A percentile compares a stretch with the other conserved stretches of the same genome.
Evolutionary conservation across 2,329 filamentous ascomycete species (phyloP).

Genomic region (Trichoderma atroviride): DNA sequence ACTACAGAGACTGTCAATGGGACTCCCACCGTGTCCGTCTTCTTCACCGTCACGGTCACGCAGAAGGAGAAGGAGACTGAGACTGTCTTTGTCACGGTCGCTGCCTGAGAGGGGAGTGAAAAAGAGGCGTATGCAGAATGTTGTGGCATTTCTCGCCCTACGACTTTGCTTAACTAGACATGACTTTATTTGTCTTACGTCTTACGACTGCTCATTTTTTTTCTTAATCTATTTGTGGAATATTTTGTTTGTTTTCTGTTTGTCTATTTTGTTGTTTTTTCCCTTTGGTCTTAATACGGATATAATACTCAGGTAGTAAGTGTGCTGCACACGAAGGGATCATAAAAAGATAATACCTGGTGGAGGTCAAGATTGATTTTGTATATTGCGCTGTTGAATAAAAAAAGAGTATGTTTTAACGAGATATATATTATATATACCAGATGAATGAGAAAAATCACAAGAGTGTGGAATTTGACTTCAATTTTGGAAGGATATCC

Average conservation of each 20-base stretch:
- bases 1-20: conserved; percentile 36
- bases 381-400: background rate
- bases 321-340: background rate
- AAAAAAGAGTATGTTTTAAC: background rate
- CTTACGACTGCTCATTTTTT: background rate
- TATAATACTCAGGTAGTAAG: conserved; percentile 5
- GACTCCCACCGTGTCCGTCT: conserved; percentile 42
- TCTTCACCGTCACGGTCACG: conserved; percentile 44
- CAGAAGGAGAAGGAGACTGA: conserved; percentile 38
- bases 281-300: background rate
- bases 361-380: background rate
- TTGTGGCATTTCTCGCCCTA: background rate
- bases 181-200: background rate
- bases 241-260: background rate
- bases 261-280: background rate
- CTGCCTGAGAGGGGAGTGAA: background rate
- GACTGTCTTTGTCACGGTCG: conserved; percentile 36
- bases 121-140: no score
- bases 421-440: background rate
- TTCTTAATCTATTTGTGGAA: background rate
- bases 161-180: background rate
- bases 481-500: background rate
- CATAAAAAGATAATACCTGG: background rate
- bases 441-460: background rate
- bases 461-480: background rate